Evolutionary conservation across 208 protist genomes (phyloP).

Genomic region (Borovskyia barvae): DNA sequence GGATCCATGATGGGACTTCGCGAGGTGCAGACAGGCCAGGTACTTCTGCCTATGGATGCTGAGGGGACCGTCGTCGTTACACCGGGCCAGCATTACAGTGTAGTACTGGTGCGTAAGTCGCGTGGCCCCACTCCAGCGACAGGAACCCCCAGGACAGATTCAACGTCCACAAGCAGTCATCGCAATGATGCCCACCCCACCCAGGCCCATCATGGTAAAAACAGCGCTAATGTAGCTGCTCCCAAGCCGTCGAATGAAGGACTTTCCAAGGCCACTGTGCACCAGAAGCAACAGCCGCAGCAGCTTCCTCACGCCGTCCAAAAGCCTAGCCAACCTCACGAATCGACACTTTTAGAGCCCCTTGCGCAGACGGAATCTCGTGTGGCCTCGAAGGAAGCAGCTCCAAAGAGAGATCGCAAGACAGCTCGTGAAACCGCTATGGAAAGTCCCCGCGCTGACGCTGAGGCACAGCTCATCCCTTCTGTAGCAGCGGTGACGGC

Average conservation of each 20-base stretch:
- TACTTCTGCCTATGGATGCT: constrained; percentile 66
- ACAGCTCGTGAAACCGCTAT: neutral
- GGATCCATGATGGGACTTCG: constrained; percentile 44
- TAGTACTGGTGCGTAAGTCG: constrained; percentile 37
- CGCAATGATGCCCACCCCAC: too few relatives aligned
- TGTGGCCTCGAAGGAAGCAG: neutral
- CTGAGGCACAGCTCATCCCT: neutral
- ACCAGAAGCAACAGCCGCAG: constrained; percentile 6
- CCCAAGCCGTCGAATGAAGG: too few relatives aligned
- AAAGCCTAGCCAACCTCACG: neutral
- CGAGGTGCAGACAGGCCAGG: constrained; percentile 34
- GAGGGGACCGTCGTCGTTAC: constrained; percentile 69
- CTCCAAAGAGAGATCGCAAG: constrained; percentile 22
- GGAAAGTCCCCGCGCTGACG: neutral
- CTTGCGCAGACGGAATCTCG: neutral
- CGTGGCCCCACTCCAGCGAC: constrained; percentile 1
- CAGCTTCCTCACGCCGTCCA: constrained; percentile 6
- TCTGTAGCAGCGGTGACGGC: neutral
- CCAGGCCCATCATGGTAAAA: too few relatives aligned
- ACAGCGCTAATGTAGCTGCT: too few relatives aligned
- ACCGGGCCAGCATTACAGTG: constrained; percentile 48
- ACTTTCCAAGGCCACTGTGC: too few relatives aligned
- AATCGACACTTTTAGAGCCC: neutral
- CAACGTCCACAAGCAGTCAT: too few relatives aligned
- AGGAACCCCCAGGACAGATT: too few relatives aligned